These are phyloP conservation scores for Mortierella polycephala DNA, from an alignment of 371 early-diverging fungal species.

Conservation along the genomic window DNA sequence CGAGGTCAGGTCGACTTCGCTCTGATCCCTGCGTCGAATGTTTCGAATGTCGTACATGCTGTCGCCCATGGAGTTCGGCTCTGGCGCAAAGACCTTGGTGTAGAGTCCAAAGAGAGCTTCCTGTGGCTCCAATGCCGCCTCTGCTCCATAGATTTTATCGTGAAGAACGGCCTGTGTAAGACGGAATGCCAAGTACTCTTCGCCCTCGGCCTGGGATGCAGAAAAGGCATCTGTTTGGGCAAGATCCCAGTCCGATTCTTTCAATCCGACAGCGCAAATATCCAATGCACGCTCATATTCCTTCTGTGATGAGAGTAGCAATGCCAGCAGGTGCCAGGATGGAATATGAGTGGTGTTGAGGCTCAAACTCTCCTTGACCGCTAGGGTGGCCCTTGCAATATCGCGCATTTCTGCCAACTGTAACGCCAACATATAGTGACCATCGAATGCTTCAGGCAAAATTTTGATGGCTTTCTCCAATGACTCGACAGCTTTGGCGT, in stretches of 20 bases:
- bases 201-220: constrained; percentile 59
- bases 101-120: constrained; percentile 71
- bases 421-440: constrained; percentile 82
- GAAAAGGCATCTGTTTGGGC: constrained; percentile 28
- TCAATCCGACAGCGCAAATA: constrained; percentile 79
- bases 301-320: constrained; percentile 77
- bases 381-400: constrained; percentile 72
- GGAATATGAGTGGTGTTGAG: constrained; percentile 71
- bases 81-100: constrained; percentile 64
- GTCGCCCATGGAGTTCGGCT: constrained; percentile 40
- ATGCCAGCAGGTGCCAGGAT: constrained; percentile 89
- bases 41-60: constrained; percentile 36
- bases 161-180: constrained; percentile 69
- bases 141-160: constrained; percentile 63
- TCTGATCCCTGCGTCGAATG: constrained; percentile 36
- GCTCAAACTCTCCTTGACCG: constrained; percentile 71
- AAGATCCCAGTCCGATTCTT: constrained; percentile 66
- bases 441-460: constrained; percentile 62
- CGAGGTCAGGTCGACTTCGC: constrained; percentile 20
- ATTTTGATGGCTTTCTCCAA: constrained; percentile 65
- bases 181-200: constrained; percentile 67
- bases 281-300: constrained; percentile 72
- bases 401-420: constrained; percentile 87
- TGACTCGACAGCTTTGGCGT: constrained; percentile 72
- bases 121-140: constrained; percentile 64